Base-by-base conservation (phyloP, 73 alveolate species). In the Paramecium octaurelia region DNA sequence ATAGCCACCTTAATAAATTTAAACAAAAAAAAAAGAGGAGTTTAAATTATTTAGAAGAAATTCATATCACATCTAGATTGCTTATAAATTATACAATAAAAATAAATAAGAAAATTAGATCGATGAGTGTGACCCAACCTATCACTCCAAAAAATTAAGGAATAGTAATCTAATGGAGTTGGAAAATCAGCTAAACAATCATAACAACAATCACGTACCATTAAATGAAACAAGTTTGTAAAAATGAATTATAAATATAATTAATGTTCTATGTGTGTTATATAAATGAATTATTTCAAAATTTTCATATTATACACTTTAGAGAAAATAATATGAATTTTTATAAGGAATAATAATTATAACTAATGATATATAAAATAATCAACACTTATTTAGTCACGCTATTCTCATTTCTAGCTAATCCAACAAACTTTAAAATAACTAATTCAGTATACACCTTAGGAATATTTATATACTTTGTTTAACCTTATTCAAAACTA, bases 91-190 rank as follows among this genome's bases (percentile, higher is more conserved):
- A 10, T 80, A 80, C 57, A 42, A 24, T 5, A 48, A 46, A 31
- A 80, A 48, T 12, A 8, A 80, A 80, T 21, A 21, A 80, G 8
- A 80, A 31, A 80, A 80, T 44, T 23, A 80, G 21, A 44, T 24
- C 10, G 91, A 80, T 43, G 75, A 80, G 18, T 35, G 34, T 42
- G 91, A 80, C 29, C 91, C 91, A 0, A 80, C 91, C 20, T 80
- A 80, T 80, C 76, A 40, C 12, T 80, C 91, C n/a, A 80, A 48
- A 80, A 80, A 80, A 46, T 38, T 80, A 21, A 42, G 70, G 58
- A 80, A 80, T 48, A 44, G 29, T 42, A 64, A 27, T 64, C 84
- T 64, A 40, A 80, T 73, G 57, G 87, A 73, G 40, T 73, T 29
- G 20, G 87, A 73, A 64, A 64, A 64, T 64, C 84, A 64, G 7